Evolutionary conservation across 192 early-diverging fungal genomes (phyloP), one percentile per base, ranked within the genome.

Genomic region (Podila epigama): DNA sequence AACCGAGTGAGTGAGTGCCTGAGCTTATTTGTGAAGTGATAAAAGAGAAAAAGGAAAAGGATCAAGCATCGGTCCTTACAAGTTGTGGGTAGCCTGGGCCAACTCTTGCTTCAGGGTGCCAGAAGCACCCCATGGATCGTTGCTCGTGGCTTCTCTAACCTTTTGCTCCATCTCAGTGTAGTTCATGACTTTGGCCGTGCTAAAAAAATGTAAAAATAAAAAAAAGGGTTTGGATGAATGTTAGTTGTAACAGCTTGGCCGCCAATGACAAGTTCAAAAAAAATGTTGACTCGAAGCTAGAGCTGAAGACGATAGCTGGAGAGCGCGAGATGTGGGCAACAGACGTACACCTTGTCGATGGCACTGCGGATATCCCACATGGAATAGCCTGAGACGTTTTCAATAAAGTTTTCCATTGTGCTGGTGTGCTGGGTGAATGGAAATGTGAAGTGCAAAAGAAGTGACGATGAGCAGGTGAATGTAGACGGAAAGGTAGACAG

Each of bases 41-140:
- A 27, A 31, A 37, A 39, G 55, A 22, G 35, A 15, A 16, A 34
- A 40, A n/a, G n/a, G 16, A 32, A 27, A 8, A n/a, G 28, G 20
- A n/a, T 22, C 4, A 32, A 1, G 11, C 9, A 32, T 18, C 7
- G 34, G 29, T 18, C 60, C 88, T 68, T 85, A 93, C 92, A 90
- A 91, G 83, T 92, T 89, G 69, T 88, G 82, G 6, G 96, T 96
- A 15, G 87, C 94, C 60, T 92, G 86, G n/a, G 96, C 94, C 79
- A 99, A 93, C 58, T 99, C 97, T 60, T 91, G 87, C 93, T 97
- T 96, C 22, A 95, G 81, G 12, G 96, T 96, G 51, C 92, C 92
- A 13, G 92, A 91, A n/a, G 96, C 95, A 29, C 96, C 96, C 96
- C 94, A 97, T 12, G 95, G 89, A 61, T 99, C 96, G 62, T 92